Evolutionary conservation across 768 basidiomycete genomes (phyloP), one percentile per base, ranked within the genome.

Genomic region (Jaapia argillacea): DNA sequence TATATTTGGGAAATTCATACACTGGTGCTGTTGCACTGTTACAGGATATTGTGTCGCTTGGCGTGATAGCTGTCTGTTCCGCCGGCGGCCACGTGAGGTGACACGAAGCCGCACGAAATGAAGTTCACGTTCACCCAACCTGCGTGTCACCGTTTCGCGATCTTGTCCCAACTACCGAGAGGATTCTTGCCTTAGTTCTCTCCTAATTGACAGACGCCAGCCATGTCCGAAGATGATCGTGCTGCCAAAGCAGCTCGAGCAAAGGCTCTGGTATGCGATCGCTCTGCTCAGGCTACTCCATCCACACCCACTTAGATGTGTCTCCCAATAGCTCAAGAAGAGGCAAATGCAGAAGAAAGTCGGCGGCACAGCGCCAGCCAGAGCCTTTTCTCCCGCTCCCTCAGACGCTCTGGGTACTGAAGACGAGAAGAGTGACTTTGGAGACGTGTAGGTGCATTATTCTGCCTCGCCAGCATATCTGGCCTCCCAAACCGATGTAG

Each of bases 211-310:
- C n/a, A n/a, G n/a, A n/a, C n/a, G n/a, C n/a, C n/a, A n/a, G n/a
- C n/a, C 12, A 76, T 71, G 77, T 70, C 79, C 21, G 86, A 86
- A 53, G 78, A 80, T 46, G 88, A 90, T 48, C 76, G 87, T 48
- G 84, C 85, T 42, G 77, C 76, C 13, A 88, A 84, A 62, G 76
- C 87, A 44, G 88, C 88, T 2, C 76, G 88, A 48, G 88, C 84
- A 44, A 86, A 84, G 60, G 86, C 84, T 40, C 56, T 91, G 76
- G 88, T 89, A 58, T 45, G 72, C 60, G 31, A 10, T 33, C 31
- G 10, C 31, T 16, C 10, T 33, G 10, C 10, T 33, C 10, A 33
- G 10, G 10, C 31, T 33, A 16, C 10, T 16, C 31, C n/a, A n/a
- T n/a, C n/a, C n/a, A n/a, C n/a, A n/a, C n/a, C 23, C 28, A 13